Percentiles rank a stretch among this genome's conserved stretches.
These are phyloP conservation scores for Bisporella sp. DNA, from an alignment of 2,329 filamentous ascomycete genomes.

Conservation along the genomic window DNA sequence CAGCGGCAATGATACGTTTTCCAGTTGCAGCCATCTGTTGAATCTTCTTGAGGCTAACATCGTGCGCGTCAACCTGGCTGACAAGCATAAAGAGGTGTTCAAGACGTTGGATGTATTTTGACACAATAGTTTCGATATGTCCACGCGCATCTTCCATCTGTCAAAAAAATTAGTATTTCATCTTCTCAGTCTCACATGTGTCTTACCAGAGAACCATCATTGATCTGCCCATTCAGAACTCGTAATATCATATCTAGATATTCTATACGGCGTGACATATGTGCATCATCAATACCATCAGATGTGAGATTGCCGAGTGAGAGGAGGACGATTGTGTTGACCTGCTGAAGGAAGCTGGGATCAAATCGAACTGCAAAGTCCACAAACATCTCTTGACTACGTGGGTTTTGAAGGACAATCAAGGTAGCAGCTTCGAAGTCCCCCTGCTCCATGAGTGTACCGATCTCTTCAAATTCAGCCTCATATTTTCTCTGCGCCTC, in stretches of 20 bases:
- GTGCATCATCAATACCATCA: conserved; percentile 45
- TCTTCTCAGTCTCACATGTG: no score
- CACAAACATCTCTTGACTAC: conserved; percentile 56
- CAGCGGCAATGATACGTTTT: conserved; percentile 24
- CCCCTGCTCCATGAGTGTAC: conserved; percentile 52
- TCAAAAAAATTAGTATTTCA: conserved; percentile 15
- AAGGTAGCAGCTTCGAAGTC: conserved; percentile 57
- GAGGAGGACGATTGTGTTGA: conserved; percentile 55
- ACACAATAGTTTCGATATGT: conserved; percentile 51
- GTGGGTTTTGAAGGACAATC: conserved; percentile 58
- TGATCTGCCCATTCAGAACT: conserved; percentile 34
- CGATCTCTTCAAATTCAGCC: conserved; percentile 50
- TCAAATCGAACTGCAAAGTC: conserved; percentile 44
- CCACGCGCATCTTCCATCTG: conserved; percentile 46
- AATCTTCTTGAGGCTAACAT: conserved; percentile 42
- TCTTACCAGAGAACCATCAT: conserved; percentile 27
- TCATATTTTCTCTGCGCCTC: conserved; percentile 48
- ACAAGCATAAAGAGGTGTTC: conserved; percentile 47
- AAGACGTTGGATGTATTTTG: conserved; percentile 43
- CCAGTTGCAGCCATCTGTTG: conserved; percentile 33
- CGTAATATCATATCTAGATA: conserved; percentile 56
- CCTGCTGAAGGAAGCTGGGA: conserved; percentile 44
- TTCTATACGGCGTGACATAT: conserved; percentile 47
- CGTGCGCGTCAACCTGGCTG: conserved; percentile 38
- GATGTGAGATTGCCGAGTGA: conserved; percentile 60